Base-by-base conservation (phyloP, 1,139 yeast species). In the Debaryomyces fabryi region DNA sequence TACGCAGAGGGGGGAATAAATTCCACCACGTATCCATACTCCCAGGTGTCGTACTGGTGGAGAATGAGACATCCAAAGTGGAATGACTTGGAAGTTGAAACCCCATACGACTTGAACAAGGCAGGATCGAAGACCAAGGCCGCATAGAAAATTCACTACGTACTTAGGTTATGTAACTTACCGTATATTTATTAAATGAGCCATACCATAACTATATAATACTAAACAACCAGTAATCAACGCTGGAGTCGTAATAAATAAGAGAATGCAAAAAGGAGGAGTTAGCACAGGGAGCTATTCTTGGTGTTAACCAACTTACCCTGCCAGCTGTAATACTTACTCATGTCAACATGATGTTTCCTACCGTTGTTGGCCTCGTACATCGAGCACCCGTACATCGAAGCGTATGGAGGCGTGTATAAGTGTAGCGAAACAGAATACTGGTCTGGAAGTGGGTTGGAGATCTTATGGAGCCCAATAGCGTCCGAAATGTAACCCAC, bases 321-420 rank as follows among this genome's bases (percentile, higher is more conserved):
- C 59, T 81, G 79, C 82, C 85, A 81, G 52, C 85, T 79, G 61
- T 81, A 84, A 59, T 85, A 74, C 58, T 78, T 81, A 49, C 83
- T 73, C 83, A 83, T 79, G 59, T 79, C 78, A 46, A 83, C 87
- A 58, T 78, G 83, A 52, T 77, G 81, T 58, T 75, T 76, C 52
- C 67, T 70, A 38, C 86, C 87, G 45, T 75, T 76, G 23, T 58
- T 59, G 25, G 78, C 77, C 54, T 83, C 86, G 58, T 81, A 86
- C 64, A 79, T 77, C 51, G 79, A 71, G 60, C 90, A 85, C 7
- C 91, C 91, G 58, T 77, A 81, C 64, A 81, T 71, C 47, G 85
- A 72, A 5, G 92, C 92, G 64, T 85, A 85, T 8, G 93, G 92
- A 7, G 93, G 91, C 12, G 92, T 86, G 67, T 86, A 87, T 49